A percentile compares a stretch with the other conserved stretches of the same genome.
Conservation (phyloP, 768 basidiomycete species). For the Russula abietina region DNA sequence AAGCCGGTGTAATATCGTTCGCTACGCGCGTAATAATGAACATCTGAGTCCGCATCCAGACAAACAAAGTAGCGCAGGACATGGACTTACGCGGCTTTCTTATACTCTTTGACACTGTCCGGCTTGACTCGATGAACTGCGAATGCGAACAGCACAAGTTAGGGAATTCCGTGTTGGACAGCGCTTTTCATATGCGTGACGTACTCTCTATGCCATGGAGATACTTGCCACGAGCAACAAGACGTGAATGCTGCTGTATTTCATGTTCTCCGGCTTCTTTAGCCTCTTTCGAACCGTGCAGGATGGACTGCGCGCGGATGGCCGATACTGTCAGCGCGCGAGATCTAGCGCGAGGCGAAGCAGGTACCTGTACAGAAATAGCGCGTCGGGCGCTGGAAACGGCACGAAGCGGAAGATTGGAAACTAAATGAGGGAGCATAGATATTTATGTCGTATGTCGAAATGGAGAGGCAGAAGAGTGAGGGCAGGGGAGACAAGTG, state of each 20-base stretch:
- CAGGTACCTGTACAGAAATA: slow-evolving; percentile 33
- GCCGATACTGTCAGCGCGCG: slow-evolving; percentile 26
- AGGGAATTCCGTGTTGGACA: slow-evolving; percentile 2
- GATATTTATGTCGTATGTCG: slow-evolving; percentile 2
- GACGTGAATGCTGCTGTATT: slow-evolving; percentile 73
- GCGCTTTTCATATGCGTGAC: slow-evolving; percentile 27
- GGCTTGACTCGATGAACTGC: slow-evolving; percentile 85
- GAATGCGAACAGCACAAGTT: slow-evolving; percentile 33
- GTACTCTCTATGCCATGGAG: slow-evolving; percentile 84
- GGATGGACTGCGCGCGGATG: slow-evolving; percentile 52
- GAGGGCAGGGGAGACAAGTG: not conserved
- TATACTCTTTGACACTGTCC: slow-evolving; percentile 74
- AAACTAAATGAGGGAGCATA: slow-evolving; percentile 28
- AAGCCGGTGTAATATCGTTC: slow-evolving; percentile 81
- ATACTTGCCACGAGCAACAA: slow-evolving; percentile 92
- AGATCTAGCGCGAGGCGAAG: slow-evolving; percentile 20
- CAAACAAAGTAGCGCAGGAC: not conserved
- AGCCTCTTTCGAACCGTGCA: slow-evolving; percentile 93
- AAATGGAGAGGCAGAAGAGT: not conserved
- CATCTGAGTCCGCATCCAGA: not conserved
- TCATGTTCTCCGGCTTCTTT: slow-evolving; percentile 75
- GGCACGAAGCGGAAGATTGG: slow-evolving; percentile 23
- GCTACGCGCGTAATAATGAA: slow-evolving; percentile 36
- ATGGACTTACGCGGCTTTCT: slow-evolving; percentile 69
- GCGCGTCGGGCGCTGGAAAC: slow-evolving; percentile 24